Base-by-base conservation (phyloP, 768 basidiomycete genomes). In the Pisolithus tinctorius region DNA sequence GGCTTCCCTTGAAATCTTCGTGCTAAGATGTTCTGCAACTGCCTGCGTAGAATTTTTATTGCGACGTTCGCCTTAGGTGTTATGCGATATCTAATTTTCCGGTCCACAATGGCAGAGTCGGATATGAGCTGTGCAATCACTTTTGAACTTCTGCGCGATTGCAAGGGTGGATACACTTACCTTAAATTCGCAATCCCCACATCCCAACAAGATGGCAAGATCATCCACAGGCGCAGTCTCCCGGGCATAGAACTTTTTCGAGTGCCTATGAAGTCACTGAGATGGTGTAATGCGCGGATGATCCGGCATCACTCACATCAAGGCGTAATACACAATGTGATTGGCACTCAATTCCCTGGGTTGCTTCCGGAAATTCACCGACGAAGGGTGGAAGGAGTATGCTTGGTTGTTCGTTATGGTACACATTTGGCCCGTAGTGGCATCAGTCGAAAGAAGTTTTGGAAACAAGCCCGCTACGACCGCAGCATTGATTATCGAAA, bases 221-320 rank as follows among this genome's bases (percentile, higher is more conserved):
- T 95, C 90, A 55, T 96, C 89, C 7, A 89, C 80, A 5, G 93
- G 89, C 6, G 90, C 84, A 0, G 87, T 92, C 67, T 98, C 95
- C 93, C 93, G 96, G 16, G 80, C 88, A 68, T 91, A 95, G 26
- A 94, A 69, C 64, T 83, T 92, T 70, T 92, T 96, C 6, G 93
- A 94, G 63, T 93, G 92, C 91, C 93, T 93, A 48, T 43, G 53
- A 30, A 47, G 41, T 25, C 10, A 43, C 58, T 39, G 57, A 53
- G 20, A 23, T 44, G 23, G 29, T 23, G 4, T 17, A 50, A 25
- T 4, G 14, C 23, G 20, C 16, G 6, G 11, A 34, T 34, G 23
- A 29, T 39, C 26, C 5, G 13, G 47, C 46, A 17, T 34, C 17
- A 66, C 77, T 55, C 57, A 89, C 90, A 93, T 94, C 36, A 95